These are phyloP conservation scores for Phaseolus coccineus DNA, from an alignment of 331 rosid genomes.

Conservation along the genomic window DNA sequence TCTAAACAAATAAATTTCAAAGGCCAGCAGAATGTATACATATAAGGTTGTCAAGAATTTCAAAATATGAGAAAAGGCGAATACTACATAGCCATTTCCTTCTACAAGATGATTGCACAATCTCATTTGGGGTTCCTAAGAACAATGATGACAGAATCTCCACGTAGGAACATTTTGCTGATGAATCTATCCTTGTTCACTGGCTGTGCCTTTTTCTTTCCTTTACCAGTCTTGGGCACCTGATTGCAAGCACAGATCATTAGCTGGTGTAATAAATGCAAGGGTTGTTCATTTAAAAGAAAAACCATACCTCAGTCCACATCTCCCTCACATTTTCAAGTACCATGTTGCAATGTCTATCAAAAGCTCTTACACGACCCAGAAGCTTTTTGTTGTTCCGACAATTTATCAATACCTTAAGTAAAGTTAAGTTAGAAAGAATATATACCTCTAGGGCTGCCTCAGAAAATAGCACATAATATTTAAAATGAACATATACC, in stretches of 20 bases:
- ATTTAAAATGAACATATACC: constrained; percentile 48
- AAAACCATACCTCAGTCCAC: constrained; percentile 93
- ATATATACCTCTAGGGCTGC: neutral
- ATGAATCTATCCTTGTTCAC: constrained; percentile 97
- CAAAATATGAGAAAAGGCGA: neutral
- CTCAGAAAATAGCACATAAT: neutral
- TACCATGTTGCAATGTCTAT: constrained; percentile 96
- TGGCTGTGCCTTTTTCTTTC: constrained; percentile 92
- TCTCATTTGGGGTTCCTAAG: constrained; percentile 89
- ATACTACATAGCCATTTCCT: constrained; percentile 24
- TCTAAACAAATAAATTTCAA: constrained; percentile 6
- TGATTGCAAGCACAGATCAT: constrained; percentile 4
- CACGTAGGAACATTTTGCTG: constrained; percentile 91
- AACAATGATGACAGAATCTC: constrained; percentile 90
- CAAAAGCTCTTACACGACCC: constrained; percentile 94
- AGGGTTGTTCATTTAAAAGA: neutral
- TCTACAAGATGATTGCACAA: neutral
- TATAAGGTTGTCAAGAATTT: neutral
- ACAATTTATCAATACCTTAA: constrained; percentile 82
- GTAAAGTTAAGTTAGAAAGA: neutral
- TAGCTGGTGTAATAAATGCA: neutral
- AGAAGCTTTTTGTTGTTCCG: constrained; percentile 89
- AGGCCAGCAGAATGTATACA: neutral
- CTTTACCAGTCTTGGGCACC: constrained; percentile 95
- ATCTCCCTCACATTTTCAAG: constrained; percentile 96